phyloP scores from a whole-genome alignment of 2,329 filamentous ascomycete genomes.

The Septoria petroselini region DNA sequence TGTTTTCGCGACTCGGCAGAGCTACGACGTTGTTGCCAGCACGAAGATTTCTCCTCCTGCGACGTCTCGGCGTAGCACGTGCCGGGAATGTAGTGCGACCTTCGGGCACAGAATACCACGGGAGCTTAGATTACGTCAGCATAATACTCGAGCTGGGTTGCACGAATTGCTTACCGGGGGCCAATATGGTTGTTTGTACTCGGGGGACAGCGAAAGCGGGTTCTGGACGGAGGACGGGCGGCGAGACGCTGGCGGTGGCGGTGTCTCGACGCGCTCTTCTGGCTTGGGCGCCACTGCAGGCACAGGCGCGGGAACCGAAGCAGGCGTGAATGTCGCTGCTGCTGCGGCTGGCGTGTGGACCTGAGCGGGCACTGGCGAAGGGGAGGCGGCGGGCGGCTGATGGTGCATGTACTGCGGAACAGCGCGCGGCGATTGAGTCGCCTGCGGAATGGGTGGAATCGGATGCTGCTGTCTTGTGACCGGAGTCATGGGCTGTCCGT shows the following conservation, averaged over 20 bases:
- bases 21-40: constrained; percentile 45
- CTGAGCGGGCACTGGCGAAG: constrained; percentile 15
- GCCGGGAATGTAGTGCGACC: constrained; percentile 50
- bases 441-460: constrained; percentile 35
- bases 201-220: constrained; percentile 22
- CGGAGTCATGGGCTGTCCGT: constrained; percentile 49
- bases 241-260: constrained; percentile 21
- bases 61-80: constrained; percentile 48
- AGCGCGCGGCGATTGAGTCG: constrained; percentile 30
- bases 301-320: constrained; percentile 13
- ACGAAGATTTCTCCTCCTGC: constrained; percentile 42
- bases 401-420: constrained; percentile 25
- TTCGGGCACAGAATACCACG: constrained; percentile 59
- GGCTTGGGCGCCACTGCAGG: constrained; percentile 7
- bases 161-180: constrained; percentile 16
- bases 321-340: constrained; percentile 13
- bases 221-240: constrained; percentile 21
- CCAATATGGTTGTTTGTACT: constrained; percentile 24
- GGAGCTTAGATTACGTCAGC: constrained; percentile 44
- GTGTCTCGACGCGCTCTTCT: constrained; percentile 21
- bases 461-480: constrained; percentile 41
- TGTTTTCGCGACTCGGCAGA: constrained; percentile 43
- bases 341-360: constrained; percentile 12
- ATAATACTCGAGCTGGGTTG: neutral
- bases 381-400: constrained; percentile 16